These are phyloP conservation scores for Vigna radiata DNA, from an alignment of 306 rosid genomes.

Conservation along the genomic window DNA sequence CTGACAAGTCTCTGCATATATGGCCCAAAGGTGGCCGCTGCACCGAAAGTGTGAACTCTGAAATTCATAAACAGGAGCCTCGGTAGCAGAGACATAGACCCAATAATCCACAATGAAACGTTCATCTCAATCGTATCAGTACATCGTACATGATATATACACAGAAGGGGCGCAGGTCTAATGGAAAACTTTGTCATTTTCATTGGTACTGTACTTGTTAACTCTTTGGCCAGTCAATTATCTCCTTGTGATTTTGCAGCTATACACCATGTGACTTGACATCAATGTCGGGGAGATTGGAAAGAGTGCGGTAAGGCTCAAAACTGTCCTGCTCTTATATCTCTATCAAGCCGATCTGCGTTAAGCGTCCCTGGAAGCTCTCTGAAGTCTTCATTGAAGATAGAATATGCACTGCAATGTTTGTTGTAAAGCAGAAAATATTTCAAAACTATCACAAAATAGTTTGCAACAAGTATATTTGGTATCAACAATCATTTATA, in stretches of 20 bases:
- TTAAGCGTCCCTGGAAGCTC: constrained; percentile 94
- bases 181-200: constrained; percentile 39
- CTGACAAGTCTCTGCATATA: constrained; percentile 24
- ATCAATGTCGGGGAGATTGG: constrained; percentile 24
- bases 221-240: constrained; percentile 33
- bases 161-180: constrained; percentile 9
- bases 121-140: constrained; percentile 4
- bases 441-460: constrained; percentile 11
- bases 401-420: constrained; percentile 83
- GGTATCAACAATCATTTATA: constrained; percentile 6
- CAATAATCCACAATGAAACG: constrained; percentile 34
- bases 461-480: constrained; percentile 32
- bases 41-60: constrained; percentile 35
- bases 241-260: constrained; percentile 32
- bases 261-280: constrained; percentile 41
- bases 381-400: constrained; percentile 92
- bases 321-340: constrained; percentile 86
- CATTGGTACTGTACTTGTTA: constrained; percentile 25
- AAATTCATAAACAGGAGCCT: constrained; percentile 38
- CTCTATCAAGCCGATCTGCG: constrained; percentile 88
- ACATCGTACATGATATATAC: constrained; percentile 34
- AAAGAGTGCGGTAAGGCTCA: constrained; percentile 51
- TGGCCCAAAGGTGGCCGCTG: constrained; percentile 17
- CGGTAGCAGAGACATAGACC: constrained; percentile 11
- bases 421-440: constrained; percentile 19